Evolutionary conservation across 1,139 yeast species (phyloP), one percentile per base, ranked within the genome.

Genomic region (Sporopachydermia cereana): DNA sequence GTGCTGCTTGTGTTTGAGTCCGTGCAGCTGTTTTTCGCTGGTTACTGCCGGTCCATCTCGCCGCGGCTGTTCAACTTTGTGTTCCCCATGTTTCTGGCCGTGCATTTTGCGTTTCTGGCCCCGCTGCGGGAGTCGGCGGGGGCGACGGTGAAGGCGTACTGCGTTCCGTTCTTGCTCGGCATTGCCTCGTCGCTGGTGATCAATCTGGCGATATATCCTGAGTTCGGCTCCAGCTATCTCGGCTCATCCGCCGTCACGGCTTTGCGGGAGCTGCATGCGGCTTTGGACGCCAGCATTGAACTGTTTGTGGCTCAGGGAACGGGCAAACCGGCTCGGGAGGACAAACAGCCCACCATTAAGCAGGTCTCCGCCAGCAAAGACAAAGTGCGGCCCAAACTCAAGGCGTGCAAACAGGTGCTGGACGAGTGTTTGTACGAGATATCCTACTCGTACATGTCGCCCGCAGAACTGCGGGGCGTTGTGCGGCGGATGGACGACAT

Each of bases 381-480:
- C 0, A 29, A 53, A 0, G 55, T 71, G 3, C 53, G 67, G 29
- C 50, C 60, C 2, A 63, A 64, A 36, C 54, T 69, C 3, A 57
- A 56, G 2, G 56, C 59, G 12, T 65, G 72, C 42, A 59, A 62
- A 31, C 56, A 63, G 3, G 72, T 69, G 2, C 53, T 71, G 39
- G 63, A 68, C 22, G 77, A 72, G 49, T 68, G 74, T 48, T 55
- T 66, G 2, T 72, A 68, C 50, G 77, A 72, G 51, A 57, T 72
- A 1, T 69, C 76, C 0, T 71, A 68, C 49, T 67, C 76, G 0
- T 67, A 61, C 48, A 54, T 69, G 44, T 64, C 76, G 1, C 76
- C 77, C 7, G 56, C 57, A 7, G 68, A 66, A 43, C 51, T 71
- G 36, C 63, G 63, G 42, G 59, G 65, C 1, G 50, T 64, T 2